Conservation (phyloP, 768 basidiomycete genomes). For the Boletus sp. region DNA sequence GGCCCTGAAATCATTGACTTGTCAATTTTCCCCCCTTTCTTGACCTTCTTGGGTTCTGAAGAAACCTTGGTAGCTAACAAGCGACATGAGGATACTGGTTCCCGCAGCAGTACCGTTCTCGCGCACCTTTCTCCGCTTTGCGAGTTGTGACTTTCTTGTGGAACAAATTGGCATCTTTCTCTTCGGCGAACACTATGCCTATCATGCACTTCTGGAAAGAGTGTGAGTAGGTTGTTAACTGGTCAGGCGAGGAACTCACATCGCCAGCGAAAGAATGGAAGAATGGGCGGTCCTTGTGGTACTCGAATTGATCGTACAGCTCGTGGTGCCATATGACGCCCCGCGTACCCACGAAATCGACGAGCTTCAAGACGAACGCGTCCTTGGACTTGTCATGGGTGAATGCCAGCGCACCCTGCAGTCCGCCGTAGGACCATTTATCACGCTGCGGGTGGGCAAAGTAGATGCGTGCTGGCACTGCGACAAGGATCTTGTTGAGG, state of each 20-base stretch:
- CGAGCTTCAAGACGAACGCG: conserved; percentile 65
- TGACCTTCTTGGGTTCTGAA: conserved; percentile 50
- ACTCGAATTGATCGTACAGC: conserved; percentile 77
- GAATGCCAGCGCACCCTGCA: conserved; percentile 83
- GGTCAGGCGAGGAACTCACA: conserved; percentile 52
- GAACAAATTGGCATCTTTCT: conserved; percentile 78
- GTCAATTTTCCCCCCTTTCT: conserved; percentile 77
- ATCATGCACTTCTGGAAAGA: conserved; percentile 76
- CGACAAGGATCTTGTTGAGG: conserved; percentile 71
- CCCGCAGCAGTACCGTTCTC: neutral
- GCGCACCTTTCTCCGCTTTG: conserved; percentile 59
- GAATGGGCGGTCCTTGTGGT: conserved; percentile 79
- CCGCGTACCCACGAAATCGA: conserved; percentile 80
- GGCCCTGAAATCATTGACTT: conserved; percentile 92
- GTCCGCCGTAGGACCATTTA: conserved; percentile 83
- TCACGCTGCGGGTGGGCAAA: conserved; percentile 75
- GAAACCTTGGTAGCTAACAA: conserved; percentile 43
- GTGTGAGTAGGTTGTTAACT: neutral
- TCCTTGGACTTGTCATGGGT: conserved; percentile 56
- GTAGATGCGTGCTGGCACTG: conserved; percentile 86
- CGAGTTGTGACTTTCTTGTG: conserved; percentile 77
- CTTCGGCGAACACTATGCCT: conserved; percentile 86
- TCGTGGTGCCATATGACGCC: conserved; percentile 95
- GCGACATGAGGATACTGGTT: conserved; percentile 2
- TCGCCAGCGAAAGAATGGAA: conserved; percentile 93